Conservation (phyloP, 495 filamentous ascomycete species). For the Xylaria grammica region DNA sequence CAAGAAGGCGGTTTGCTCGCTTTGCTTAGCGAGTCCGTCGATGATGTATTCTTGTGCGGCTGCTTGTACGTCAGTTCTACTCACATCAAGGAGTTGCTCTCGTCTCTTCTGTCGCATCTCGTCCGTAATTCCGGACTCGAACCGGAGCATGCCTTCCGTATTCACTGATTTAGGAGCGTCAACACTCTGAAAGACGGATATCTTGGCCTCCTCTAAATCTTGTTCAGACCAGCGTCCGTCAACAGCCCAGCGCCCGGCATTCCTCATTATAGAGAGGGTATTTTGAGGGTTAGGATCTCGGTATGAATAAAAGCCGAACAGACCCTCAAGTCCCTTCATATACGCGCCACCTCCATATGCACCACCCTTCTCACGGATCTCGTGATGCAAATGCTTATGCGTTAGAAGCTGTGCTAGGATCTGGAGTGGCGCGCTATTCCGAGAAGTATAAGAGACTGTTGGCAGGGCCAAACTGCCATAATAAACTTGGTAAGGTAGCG, state of each 20-base stretch:
- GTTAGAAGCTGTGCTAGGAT: constrained; percentile 93
- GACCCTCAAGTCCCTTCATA: constrained; percentile 73
- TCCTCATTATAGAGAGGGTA: constrained; percentile 81
- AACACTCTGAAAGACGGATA: constrained; percentile 93
- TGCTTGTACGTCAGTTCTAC: constrained; percentile 75
- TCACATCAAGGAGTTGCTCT: constrained; percentile 87
- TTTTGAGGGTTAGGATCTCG: constrained; percentile 96
- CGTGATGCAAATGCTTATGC: constrained; percentile 95
- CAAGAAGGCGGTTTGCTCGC: constrained; percentile 70
- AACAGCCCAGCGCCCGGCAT: constrained; percentile 81
- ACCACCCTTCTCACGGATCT: constrained; percentile 96
- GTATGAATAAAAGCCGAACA: constrained; percentile 96
- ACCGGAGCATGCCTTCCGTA: constrained; percentile 82
- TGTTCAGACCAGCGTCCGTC: constrained; percentile 83
- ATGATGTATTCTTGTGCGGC: constrained; percentile 84
- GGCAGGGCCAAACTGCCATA: constrained; percentile 82
- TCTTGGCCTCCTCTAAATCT: constrained; percentile 94
- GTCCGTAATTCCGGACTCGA: constrained; percentile 81
- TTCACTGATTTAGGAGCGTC: constrained; percentile 91
- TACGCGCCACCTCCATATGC: constrained; percentile 95
- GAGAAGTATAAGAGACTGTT: constrained; percentile 83
- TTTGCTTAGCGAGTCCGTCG: constrained; percentile 60
- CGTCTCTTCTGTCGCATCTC: constrained; percentile 89
- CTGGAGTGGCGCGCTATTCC: constrained; percentile 76
- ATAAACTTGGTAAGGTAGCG: constrained; percentile 95